A percentile compares a stretch with the other conserved stretches of the same genome.
These are phyloP conservation scores for Albizia julibrissin DNA, from an alignment of 306 rosid genomes.

Conservation along the genomic window DNA sequence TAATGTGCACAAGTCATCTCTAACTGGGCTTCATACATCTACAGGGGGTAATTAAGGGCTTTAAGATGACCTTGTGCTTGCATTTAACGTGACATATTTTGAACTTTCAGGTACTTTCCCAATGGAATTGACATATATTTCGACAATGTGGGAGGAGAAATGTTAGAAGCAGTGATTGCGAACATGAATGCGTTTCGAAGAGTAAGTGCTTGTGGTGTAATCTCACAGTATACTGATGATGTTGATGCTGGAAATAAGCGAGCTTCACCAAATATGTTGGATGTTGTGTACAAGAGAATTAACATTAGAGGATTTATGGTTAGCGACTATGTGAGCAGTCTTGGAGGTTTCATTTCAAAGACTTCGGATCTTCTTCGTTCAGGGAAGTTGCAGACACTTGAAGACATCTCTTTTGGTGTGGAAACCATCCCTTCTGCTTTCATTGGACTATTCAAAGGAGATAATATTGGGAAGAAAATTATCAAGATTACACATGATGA, in stretches of 20 bases:
- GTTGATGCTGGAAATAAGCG: not conserved
- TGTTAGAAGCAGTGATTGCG: not conserved
- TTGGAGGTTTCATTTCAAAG: slow-evolving; percentile 35
- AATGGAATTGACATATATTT: slow-evolving; percentile 62
- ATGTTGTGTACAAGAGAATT: not conserved
- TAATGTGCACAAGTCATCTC: too few species aligned
- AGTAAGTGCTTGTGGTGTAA: not conserved
- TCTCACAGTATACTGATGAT: not conserved
- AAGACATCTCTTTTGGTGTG: slow-evolving; percentile 45
- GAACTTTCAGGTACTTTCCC: slow-evolving; percentile 43
- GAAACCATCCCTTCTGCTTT: slow-evolving; percentile 53
- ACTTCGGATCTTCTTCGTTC: slow-evolving; percentile 43
- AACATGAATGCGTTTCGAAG: not conserved
- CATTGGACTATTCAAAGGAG: slow-evolving; percentile 44
- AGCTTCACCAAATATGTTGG: not conserved
- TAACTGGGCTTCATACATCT: too few species aligned
- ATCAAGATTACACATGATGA: slow-evolving; percentile 38
- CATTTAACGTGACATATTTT: too few species aligned
- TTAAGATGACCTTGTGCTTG: too few species aligned
- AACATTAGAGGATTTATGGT: slow-evolving; percentile 44
- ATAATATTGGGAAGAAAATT: slow-evolving; percentile 40
- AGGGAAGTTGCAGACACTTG: slow-evolving; percentile 33
- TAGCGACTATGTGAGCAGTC: slow-evolving; percentile 30
- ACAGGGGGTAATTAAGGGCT: too few species aligned
- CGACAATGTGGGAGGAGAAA: slow-evolving; percentile 39